Base-by-base conservation (phyloP, 306 rosid species). In the Gastrolobium bilobum region DNA sequence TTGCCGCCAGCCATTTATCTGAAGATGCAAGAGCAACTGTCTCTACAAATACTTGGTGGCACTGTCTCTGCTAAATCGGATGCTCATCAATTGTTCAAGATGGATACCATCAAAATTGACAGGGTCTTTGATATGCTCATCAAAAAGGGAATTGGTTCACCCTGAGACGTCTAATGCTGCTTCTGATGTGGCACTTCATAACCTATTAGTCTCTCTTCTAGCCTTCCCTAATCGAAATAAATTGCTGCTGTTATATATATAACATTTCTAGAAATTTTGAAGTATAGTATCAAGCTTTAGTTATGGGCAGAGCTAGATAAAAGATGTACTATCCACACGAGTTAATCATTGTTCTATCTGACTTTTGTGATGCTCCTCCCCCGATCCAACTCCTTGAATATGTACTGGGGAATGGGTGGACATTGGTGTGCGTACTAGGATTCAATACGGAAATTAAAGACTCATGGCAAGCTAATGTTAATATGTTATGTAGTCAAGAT, bases 71-170 rank as follows among this genome's bases (percentile, higher is more conserved):
- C 89, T 63, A 90, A 87, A 84, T 84, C 97, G 0, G 98, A 92
- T 82, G 98, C 96, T 50, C 90, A 90, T 81, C 94, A 82, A 61
- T 54, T 94, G 31, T 92, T 94, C 96, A 84, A 91, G 80, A 83
- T 92, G 71, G 98, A 94, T 60, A 58, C 93, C 34, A 61, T 70
- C 68, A 90, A 86, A 80, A 64, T 92, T 66, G 98, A 92, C 84
- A 87, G 87, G 67, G 94, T 94, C 10, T 94, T 88, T 69, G 98
- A 94, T 63, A 92, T 92, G 94, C 97, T 94, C 30, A 78, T 94
- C 4, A 92, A 88, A 51, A 94, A 94, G 82, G 98, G 98, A 51
- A 82, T 94, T 35, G 94, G 86, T 53, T 90, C 81, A n/a, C 90
- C 92, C 33, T 93, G 91, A 91, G 31, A 30, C 5, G 5, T 30